These are phyloP conservation scores for Mycena albidolilacea DNA, from an alignment of 768 basidiomycete species.

Conservation along the genomic window DNA sequence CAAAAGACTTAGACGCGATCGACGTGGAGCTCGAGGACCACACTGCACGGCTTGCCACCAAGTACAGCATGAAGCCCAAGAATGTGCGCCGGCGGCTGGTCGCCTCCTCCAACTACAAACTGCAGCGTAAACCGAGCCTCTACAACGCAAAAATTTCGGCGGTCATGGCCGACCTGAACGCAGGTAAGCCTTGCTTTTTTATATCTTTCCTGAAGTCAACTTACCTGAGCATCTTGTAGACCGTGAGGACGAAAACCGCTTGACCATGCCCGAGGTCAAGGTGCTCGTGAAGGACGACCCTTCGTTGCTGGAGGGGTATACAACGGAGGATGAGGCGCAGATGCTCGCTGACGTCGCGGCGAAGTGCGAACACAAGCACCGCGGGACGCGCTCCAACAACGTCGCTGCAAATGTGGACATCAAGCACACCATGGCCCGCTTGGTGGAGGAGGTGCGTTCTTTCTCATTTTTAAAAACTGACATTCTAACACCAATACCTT, in stretches of 20 bases:
- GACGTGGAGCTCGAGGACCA: neutral
- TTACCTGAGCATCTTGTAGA: neutral
- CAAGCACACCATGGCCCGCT: too few species aligned
- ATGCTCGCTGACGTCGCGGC: neutral
- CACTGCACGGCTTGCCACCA: neutral
- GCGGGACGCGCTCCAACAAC: neutral
- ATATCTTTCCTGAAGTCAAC: neutral
- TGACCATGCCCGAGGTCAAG: constrained; percentile 1
- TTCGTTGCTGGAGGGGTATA: neutral
- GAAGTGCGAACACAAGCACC: neutral
- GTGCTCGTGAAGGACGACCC: neutral
- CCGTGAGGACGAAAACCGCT: neutral
- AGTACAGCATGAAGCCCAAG: neutral
- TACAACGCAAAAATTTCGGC: neutral
- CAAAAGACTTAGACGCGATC: neutral
- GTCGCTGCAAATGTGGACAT: neutral
- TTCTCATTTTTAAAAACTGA: neutral
- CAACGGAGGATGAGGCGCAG: constrained; percentile 4
- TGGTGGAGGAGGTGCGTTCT: too few species aligned
- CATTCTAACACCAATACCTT: neutral
- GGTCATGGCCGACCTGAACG: neutral
- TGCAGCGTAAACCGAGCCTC: too few species aligned
- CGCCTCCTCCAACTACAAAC: too few species aligned
- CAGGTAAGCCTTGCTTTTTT: constrained; percentile 9
- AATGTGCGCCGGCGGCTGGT: too few species aligned